Base-by-base conservation (phyloP, 257 asterid species). In the Nemophila menziesii region DNA sequence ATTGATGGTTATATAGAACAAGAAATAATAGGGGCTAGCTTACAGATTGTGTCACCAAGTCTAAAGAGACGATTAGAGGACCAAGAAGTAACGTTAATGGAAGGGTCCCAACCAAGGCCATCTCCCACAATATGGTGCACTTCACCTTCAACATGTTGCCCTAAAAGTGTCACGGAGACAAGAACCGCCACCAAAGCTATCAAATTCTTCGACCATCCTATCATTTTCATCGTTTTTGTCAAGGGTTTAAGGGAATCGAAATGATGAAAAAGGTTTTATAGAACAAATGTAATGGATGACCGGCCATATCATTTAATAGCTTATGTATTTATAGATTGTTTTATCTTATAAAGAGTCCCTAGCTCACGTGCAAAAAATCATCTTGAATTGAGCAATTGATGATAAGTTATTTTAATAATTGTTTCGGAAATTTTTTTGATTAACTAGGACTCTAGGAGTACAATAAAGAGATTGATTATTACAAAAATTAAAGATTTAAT, bases 1-100 rank as follows among this genome's bases (percentile, higher is more conserved):
- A 15, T 23, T 5, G 5, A 15, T 1, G 52, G 39, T 18, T 2
- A 0, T 20, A n/a, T 17, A 34, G 14, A 3, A 8, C 21, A 9
- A 5, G 4, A 4, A 24, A 20, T 5, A 1, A 18, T 15, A n/a
- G n/a, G n/a, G n/a, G n/a, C n/a, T n/a, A n/a, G 12, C 79, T 60
- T 54, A 83, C 95, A 73, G 29, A 83, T 36, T 45, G 59, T 69
- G 69, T 83, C 95, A 5, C 95, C 95, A 22, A 74, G 80, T 41
- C 51, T 64, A 68, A 83, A 71, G 46, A 57, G 60, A 51, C 86
- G 77, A 27, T 74, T 86, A 18, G 73, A 48, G 23, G 70, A 34
- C 82, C 84, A 82, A 26, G 86, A 65, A 37, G 2, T 20, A 55
- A 67, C 49, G 58, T 77, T 66, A 10, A 62, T 56, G 17, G 61